Evolutionary conservation across 2,329 filamentous ascomycete genomes (phyloP), one percentile per base, ranked within the genome.

Genomic region (Ceratocystis eucalypticola): DNA sequence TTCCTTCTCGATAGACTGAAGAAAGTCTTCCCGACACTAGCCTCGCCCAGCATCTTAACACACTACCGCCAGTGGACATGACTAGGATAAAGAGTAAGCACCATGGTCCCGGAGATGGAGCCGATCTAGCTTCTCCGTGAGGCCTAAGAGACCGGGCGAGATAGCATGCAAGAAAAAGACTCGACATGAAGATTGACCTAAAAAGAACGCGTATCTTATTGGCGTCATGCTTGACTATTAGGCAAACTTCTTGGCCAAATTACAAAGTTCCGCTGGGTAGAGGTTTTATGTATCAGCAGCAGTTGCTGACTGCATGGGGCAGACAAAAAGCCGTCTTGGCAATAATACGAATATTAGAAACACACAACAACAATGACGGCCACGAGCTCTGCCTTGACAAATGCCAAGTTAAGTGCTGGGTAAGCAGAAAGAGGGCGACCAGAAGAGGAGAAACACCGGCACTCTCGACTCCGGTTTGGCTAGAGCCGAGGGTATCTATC

Each of bases 361-460:
- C 7, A 33, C 25, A 33, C 15, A 25, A 2, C 22, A 53, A 53
- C 48, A 53, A 25, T 28, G 7, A 12, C 28, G 6, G 8, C 22
- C 25, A 41, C 37, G 37, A 12, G 10, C 37, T 41, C 37, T 41
- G 37, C 37, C 37, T 41, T 41, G 37, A 41, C 10, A 41, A 41
- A 41, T 17, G 53, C 28, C 22, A 30, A 57, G 28, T n/a, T 17
- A 28, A 15, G 28, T 22, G 25, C 20, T 15, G 12, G 12, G 7
- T 28, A 20, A 22, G 50, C 20, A 28, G n/a, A 17, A 30, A 33
- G 12, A 28, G 22, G n/a, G 17, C n/a, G 15, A 3, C 28, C 28
- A 33, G 28, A 59, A 57, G 53, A 33, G 33, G 53, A 20, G 53
- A 59, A 59, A 59, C 12, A 37, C 53, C 53, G 53, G 53, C 53